Evolutionary conservation across 2,329 filamentous ascomycete genomes (phyloP), one percentile per base, ranked within the genome.

Genomic region (Alternaria sp.): DNA sequence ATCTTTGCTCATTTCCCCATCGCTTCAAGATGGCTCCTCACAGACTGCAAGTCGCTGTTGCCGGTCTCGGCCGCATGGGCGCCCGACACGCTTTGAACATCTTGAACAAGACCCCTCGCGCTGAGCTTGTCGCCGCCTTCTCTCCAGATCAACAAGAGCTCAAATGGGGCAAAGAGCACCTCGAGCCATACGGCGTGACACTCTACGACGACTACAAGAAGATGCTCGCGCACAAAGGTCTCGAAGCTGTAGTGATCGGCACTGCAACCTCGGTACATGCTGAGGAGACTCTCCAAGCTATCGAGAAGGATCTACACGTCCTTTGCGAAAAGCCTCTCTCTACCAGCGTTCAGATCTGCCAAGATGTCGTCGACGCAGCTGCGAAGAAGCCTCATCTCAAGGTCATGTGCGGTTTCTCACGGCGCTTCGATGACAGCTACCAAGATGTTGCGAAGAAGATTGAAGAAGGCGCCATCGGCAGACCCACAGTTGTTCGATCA

Each of bases 61-160:
- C 82, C 43, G 84, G 85, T 50, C 83, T 86, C 53, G 84, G 85
- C 30, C 83, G 85, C 67, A 87, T 87, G 83, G 85, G 84, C 51
- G 81, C 83, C 62, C 81, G 84, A n/a, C 84, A 86, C 75, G 85
- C 83, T 56, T 73, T 83, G 50, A 85, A 84, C 67, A 82, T 85
- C 61, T 75, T 85, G 53, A 74, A 83, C 60, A 78, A 78, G 26
- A 81, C 81, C 7, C 83, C 84, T 25, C 80, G 83, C 45, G 84
- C 84, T 45, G 74, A 84, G 54, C 80, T 87, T 28, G 82, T 86
- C 26, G 84, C 84, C 58, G 85, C 82, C 41, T 85, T 82, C 71
- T 82, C 82, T 5, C 83, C 83, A 8, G 84, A 84, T 50, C 69
- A 77, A 6, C 71, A 72, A 2, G 84, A 86, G 68, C 75, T 83